Conservation (phyloP, 306 rosid species). For the Lathyrus aphaca region DNA sequence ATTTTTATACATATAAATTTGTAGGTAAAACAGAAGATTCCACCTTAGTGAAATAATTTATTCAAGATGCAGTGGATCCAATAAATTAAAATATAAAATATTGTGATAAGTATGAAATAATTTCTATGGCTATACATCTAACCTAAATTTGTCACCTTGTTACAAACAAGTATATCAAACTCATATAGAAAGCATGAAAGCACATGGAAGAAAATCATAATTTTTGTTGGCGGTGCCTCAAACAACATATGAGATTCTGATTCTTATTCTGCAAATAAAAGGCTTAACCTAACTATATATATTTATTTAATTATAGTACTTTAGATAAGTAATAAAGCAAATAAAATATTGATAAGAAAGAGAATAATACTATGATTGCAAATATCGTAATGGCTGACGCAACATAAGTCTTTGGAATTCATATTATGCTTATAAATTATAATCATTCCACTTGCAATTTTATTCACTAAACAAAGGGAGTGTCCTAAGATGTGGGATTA, state of each 20-base stretch:
- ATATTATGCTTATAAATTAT: constrained; percentile 17
- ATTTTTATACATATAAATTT: too few species aligned
- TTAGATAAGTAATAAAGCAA: constrained; percentile 18
- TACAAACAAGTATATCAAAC: constrained; percentile 35
- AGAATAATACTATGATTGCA: constrained; percentile 36
- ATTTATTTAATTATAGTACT: constrained; percentile 16
- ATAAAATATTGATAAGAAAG: constrained; percentile 26
- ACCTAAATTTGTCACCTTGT: constrained; percentile 28
- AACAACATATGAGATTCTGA: constrained; percentile 52
- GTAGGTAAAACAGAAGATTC: not conserved
- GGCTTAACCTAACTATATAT: constrained; percentile 15
- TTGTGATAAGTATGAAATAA: constrained; percentile 29
- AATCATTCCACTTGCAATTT: constrained; percentile 38
- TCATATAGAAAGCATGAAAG: constrained; percentile 47
- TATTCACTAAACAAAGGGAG: constrained; percentile 27
- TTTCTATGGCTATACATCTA: constrained; percentile 3
- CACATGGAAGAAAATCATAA: constrained; percentile 45
- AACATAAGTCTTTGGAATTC: constrained; percentile 13
- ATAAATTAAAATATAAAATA: constrained; percentile 36
- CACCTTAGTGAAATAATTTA: constrained; percentile 41
- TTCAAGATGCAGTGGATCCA: constrained; percentile 36
- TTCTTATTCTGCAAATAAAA: constrained; percentile 46
- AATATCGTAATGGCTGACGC: constrained; percentile 35
- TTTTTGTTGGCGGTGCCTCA: constrained; percentile 33
- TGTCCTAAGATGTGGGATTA: constrained; percentile 47